Percentiles rank a stretch among this genome's conserved stretches.
Evolutionary conservation across 495 filamentous ascomycete species (phyloP).

Genomic region (Haplographium delicatum): DNA sequence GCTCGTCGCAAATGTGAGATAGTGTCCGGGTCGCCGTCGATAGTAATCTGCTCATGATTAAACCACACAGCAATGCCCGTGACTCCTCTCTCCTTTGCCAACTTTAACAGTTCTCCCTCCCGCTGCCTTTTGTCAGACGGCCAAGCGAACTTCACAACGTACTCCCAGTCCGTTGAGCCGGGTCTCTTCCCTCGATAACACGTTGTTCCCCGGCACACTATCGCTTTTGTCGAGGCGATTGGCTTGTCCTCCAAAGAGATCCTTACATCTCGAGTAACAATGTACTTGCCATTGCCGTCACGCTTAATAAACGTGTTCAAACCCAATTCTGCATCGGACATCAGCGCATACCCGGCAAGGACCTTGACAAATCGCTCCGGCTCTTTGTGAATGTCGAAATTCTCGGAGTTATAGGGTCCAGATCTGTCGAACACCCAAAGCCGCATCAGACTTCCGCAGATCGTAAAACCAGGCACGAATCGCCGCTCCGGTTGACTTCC

Average conservation of each 20-base stretch:
- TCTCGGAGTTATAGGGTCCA: constrained; percentile 30
- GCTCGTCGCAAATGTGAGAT: constrained; percentile 18
- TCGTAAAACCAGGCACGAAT: constrained; percentile 30
- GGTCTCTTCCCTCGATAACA: no score
- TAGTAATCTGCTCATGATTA: constrained; percentile 23
- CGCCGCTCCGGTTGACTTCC: constrained; percentile 27
- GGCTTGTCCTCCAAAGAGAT: no score
- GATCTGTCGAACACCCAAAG: constrained; percentile 36
- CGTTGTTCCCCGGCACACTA: no score
- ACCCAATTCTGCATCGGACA: constrained; percentile 30
- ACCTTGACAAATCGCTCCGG: constrained; percentile 26
- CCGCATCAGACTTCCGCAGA: constrained; percentile 27
- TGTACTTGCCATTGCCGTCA: no score
- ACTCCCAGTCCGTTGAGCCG: no score
- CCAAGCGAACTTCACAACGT: no score
- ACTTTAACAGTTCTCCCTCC: no score
- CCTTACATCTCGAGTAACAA: no score
- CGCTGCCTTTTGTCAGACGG: no score
- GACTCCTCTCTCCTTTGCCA: constrained; percentile 23
- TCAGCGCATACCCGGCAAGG: constrained; percentile 30
- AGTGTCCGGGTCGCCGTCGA: constrained; percentile 19
- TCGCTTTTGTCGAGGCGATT: no score
- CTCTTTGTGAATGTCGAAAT: constrained; percentile 33
- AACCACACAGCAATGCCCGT: constrained; percentile 21
- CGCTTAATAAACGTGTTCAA: constrained; percentile 28